Base-by-base conservation (phyloP, 768 basidiomycete genomes). In the Collybiopsis luxurians region DNA sequence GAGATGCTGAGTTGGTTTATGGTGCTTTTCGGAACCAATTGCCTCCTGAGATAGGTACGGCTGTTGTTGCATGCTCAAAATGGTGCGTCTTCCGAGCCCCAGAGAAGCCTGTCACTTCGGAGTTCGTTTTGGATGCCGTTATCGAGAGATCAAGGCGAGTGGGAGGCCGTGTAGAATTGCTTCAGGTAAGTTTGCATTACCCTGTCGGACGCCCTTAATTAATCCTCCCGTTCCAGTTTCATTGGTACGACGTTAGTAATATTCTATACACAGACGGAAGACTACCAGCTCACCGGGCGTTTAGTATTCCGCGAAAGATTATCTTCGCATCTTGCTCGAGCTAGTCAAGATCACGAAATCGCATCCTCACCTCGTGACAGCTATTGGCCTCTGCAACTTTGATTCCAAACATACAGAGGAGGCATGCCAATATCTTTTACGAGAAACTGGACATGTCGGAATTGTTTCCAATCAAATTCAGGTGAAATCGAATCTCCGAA, bases 401-500 rank as follows among this genome's bases (percentile, higher is more conserved):
- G 83, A 85, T 65, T 67, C 82, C 4, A 69, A 71, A 31, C 73
- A 71, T 42, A 80, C 76, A 53, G 77, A 81, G 62, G 83, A 85
- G 64, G 83, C 84, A 52, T 85, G 83, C 69, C 50, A 59, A 50
- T 56, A 59, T 48, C 30, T 61, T 17, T 26, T 59, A 19, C 73
- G 75, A 10, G 70, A 75, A 48, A 71, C 81, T n/a, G 81, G 80
- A 9, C 74, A 77, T 5, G 82, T 80, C 9, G 74, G 75, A 47
- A 78, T 85, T 50, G 80, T 84, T 17, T 80, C 82, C 11, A 85
- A 85, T 66, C 84, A 85, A 64, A 77, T 85, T 12, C 83, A 82
- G 75, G 83, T 83, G 59, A 43, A 63, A 57, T 24, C 43, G 19
- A 17, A 12, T 31, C 28, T 38, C 36, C 2, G 27, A 27, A 17